A percentile compares a stretch with the other conserved stretches of the same genome.
These are phyloP conservation scores for Coemansia sp. DNA, from an alignment of 192 early-diverging fungal genomes.

Conservation along the genomic window DNA sequence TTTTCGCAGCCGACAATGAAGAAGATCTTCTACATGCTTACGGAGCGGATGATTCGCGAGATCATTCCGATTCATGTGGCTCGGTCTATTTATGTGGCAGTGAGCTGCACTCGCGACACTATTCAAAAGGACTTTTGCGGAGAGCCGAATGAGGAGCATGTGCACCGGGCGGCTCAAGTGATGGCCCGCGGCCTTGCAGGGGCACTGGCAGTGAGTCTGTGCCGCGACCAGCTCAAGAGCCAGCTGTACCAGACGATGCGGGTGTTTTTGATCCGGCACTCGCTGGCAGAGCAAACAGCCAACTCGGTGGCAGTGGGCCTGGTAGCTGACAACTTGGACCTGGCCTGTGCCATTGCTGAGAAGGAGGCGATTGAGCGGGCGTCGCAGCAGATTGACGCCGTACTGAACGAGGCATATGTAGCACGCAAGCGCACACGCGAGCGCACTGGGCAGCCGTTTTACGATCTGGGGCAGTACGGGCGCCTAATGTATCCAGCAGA, in stretches of 20 bases:
- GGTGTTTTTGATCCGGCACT: conserved; percentile 47
- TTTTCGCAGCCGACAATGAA: conserved; percentile 83
- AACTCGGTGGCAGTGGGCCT: conserved; percentile 83
- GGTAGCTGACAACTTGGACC: conserved; percentile 90
- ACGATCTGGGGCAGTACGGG: conserved; percentile 77
- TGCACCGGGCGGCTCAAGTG: conserved; percentile 89
- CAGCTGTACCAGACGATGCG: conserved; percentile 64
- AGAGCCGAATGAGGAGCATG: conserved; percentile 90
- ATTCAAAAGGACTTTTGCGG: conserved; percentile 94
- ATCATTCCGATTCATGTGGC: conserved; percentile 89
- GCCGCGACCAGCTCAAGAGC: conserved; percentile 86
- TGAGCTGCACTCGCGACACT: conserved; percentile 87
- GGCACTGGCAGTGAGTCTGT: conserved; percentile 83
- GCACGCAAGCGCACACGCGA: conserved; percentile 87
- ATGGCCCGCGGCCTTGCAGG: conserved; percentile 95
- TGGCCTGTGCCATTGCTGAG: conserved; percentile 92
- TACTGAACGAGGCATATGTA: conserved; percentile 64
- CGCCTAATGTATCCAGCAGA: conserved; percentile 75
- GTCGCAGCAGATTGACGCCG: conserved; percentile 88
- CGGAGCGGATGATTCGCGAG: conserved; percentile 88
- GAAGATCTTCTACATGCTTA: conserved; percentile 81
- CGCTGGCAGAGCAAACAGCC: conserved; percentile 52
- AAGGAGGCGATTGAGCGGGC: conserved; percentile 95
- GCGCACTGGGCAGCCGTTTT: conserved; percentile 84
- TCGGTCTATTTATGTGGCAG: conserved; percentile 88